Conservation (phyloP, 202 grass and related monocot species). For the Bolboschoenoplectus hybrid region DNA sequence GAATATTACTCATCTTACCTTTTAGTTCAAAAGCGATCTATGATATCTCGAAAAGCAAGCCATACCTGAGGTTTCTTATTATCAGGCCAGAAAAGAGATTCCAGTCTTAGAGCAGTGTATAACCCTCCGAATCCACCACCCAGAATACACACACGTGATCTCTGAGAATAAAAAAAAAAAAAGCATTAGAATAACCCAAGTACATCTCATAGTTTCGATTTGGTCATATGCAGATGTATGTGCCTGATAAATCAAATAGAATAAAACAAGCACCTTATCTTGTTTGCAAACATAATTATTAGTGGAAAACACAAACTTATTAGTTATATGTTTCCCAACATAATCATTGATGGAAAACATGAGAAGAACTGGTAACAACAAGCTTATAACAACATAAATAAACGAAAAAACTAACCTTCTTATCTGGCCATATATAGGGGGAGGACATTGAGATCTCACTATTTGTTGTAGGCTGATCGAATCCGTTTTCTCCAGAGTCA, state of each 20-base stretch:
- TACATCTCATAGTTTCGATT: slow-evolving; percentile 24
- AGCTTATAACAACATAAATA: not conserved
- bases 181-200: slow-evolving; percentile 3
- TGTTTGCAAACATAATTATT: not conserved
- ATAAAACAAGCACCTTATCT: not conserved
- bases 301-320: not conserved
- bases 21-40: not conserved
- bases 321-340: not conserved
- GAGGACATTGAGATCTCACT: slow-evolving; percentile 53
- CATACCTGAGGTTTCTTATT: slow-evolving; percentile 91
- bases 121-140: slow-evolving; percentile 96
- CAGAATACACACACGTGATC: slow-evolving; percentile 80
- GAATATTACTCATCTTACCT: not conserved
- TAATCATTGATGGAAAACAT: not conserved
- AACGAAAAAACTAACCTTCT: slow-evolving; percentile 56
- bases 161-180: slow-evolving; percentile 50
- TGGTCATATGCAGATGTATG: not conserved
- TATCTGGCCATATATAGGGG: slow-evolving; percentile 79
- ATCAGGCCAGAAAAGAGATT: slow-evolving; percentile 91
- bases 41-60: not conserved
- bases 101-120: slow-evolving; percentile 94
- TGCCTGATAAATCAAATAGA: slow-evolving; percentile 11
- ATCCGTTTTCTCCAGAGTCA: slow-evolving; percentile 38
- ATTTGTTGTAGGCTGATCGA: slow-evolving; percentile 44
- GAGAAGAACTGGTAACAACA: not conserved